Evolutionary conservation across 106 monocot genomes (phyloP), one percentile per base, ranked within the genome.

Genomic region (Vanilla planifolia): DNA sequence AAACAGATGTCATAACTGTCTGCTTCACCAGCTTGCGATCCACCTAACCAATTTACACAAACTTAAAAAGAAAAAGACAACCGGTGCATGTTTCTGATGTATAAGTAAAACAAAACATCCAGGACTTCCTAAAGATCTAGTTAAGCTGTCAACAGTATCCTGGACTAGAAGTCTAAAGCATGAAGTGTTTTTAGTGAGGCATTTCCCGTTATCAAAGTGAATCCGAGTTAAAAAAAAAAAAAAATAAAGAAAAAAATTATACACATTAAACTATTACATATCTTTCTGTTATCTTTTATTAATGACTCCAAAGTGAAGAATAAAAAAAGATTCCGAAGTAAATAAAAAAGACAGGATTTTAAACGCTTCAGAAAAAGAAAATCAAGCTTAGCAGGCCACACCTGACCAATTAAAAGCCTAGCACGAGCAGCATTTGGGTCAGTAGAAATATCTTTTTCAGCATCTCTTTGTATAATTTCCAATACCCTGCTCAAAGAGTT

Each of bases 1-100:
- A 99, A 16, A 99, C 98, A 27, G 98, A 99, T 65, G 98, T 99
- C 98, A 99, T 99, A 30, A 99, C 98, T 48, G 98, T 99, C 29
- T 99, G 98, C 48, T 99, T 99, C 53, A 99, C 98, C 73, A 99
- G 73, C 53, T 99, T 99, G 62, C 98, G 88, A 34, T 99, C 98
- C 35, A 99, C 98, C 98, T 98, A 52, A 24, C 57, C 60, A 27
- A 70, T 35, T 46, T 42, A 70, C 61, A 16, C 28, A 28, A 45
- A 52, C 14, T 29, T 57, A 37, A 53, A 52, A 51, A 70, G 43
- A 10, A 61, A n/a, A 62, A 19, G n/a, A 48, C 39, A 48, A 13
- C 3, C 33, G 35, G 16, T 21, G 3, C n/a, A 32, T 55, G 28
- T 5, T 16, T 32, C 55, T 30, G 14, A 30, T 7, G 32, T 33